Conservation (phyloP, 768 basidiomycete genomes). For the Panellus pusillus region DNA sequence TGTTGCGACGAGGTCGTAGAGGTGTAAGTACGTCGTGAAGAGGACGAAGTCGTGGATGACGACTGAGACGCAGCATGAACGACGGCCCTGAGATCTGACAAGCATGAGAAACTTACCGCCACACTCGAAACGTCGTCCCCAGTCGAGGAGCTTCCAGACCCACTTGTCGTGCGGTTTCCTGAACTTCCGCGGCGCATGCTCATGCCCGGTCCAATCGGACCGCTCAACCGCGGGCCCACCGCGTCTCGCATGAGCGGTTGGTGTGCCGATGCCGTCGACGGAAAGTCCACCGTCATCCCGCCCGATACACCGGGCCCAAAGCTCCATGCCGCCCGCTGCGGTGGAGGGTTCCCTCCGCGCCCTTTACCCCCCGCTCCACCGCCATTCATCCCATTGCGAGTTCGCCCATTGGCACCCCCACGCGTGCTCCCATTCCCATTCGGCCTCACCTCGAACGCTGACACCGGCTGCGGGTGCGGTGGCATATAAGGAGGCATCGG, state of each 20-base stretch:
- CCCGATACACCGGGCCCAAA: constrained; percentile 60
- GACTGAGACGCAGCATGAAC: constrained; percentile 38
- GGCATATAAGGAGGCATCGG: constrained; percentile 20
- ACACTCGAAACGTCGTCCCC: constrained; percentile 78
- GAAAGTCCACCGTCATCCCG: constrained; percentile 15
- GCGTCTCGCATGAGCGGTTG: constrained; percentile 8
- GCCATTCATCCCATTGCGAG: constrained; percentile 27
- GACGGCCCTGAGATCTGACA: not conserved
- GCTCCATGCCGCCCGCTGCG: constrained; percentile 61
- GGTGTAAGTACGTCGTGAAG: constrained; percentile 74
- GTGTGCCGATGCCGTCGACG: constrained; percentile 3
- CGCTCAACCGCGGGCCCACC: constrained; percentile 19
- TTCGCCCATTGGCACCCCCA: constrained; percentile 10
- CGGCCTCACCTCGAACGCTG: not conserved
- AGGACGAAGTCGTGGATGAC: constrained; percentile 77
- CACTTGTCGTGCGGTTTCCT: constrained; percentile 41
- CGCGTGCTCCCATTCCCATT: not conserved
- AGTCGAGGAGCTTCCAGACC: constrained; percentile 47
- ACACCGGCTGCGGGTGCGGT: constrained; percentile 4
- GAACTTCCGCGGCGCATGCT: constrained; percentile 52
- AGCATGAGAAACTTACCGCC: constrained; percentile 51
- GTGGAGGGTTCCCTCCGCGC: constrained; percentile 29
- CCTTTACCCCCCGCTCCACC: constrained; percentile 25
- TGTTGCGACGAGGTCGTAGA: constrained; percentile 72
- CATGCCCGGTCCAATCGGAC: constrained; percentile 50